Percentiles rank a stretch among this genome's conserved stretches.
phyloP scores from a whole-genome alignment of 352 stramenopile species.

The Globisporangium radiosum region DNA sequence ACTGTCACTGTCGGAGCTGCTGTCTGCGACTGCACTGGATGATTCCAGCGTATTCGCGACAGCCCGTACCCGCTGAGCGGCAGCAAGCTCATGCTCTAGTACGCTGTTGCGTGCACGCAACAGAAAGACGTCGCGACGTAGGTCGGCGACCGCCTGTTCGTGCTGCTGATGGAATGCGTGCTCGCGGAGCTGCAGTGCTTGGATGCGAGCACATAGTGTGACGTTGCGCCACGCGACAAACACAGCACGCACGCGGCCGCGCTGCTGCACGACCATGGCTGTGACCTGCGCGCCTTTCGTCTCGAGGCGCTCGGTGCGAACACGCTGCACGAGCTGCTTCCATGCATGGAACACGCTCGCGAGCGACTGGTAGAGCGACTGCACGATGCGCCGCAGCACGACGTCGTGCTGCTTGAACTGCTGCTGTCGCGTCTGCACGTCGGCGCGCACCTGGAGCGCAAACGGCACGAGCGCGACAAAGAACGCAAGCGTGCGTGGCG shows the following conservation, averaged over 20 bases:
- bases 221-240: constrained; percentile 51
- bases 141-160: constrained; percentile 24
- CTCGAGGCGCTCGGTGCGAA: constrained; percentile 33
- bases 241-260: constrained; percentile 32
- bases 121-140: constrained; percentile 35
- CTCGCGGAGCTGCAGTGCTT: constrained; percentile 20
- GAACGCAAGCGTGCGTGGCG: constrained; percentile 30
- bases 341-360: constrained; percentile 51
- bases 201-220: constrained; percentile 16
- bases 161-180: constrained; percentile 17
- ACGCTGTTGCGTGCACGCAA: constrained; percentile 23
- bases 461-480: constrained; percentile 40
- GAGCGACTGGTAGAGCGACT: constrained; percentile 44
- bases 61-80: background rate
- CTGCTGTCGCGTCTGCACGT: constrained; percentile 20
- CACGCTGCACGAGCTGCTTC: constrained; percentile 27
- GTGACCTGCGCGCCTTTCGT: constrained; percentile 47
- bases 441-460: constrained; percentile 32
- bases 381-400: constrained; percentile 40
- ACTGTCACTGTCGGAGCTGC: background rate
- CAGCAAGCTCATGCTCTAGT: constrained; percentile 12
- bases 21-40: background rate
- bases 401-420: constrained; percentile 35
- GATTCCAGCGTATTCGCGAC: constrained; percentile 3
- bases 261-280: constrained; percentile 43